Percentiles rank a stretch among this genome's conserved stretches.
Conservation (phyloP, 305 asterid species). For the Solanum chacoense region DNA sequence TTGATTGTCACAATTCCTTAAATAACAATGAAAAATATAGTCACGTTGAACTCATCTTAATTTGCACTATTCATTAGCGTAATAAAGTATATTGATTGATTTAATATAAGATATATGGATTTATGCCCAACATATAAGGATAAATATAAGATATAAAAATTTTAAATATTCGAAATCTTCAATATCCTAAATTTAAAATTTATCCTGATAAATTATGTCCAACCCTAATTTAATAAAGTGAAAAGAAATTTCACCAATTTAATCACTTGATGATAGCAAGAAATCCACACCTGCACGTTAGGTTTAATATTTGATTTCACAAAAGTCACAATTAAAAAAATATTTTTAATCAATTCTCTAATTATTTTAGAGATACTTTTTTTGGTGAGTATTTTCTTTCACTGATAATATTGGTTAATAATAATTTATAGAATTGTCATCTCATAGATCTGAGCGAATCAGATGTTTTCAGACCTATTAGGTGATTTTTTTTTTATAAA, state of each 20-base stretch:
- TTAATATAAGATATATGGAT: background rate
- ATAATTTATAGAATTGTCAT: background rate
- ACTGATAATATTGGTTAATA: background rate
- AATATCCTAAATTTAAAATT: background rate
- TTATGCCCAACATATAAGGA: background rate
- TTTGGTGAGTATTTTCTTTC: background rate
- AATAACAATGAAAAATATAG: background rate
- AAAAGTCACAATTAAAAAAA: too few relatives aligned
- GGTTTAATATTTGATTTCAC: background rate
- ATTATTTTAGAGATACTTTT: too few relatives aligned
- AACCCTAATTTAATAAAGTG: background rate
- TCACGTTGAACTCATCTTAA: background rate
- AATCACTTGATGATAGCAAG: too few relatives aligned
- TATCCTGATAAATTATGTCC: background rate
- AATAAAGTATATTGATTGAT: background rate
- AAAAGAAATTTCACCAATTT: too few relatives aligned
- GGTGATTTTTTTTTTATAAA: too few relatives aligned
- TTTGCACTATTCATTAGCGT: background rate
- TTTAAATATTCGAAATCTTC: too few relatives aligned
- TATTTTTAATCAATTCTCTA: background rate
- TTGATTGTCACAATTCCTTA: background rate
- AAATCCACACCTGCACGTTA: background rate
- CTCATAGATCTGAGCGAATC: too few relatives aligned
- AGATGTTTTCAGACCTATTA: too few relatives aligned
- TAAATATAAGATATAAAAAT: background rate